phyloP scores from a whole-genome alignment of 768 basidiomycete genomes.

The Rhizopogon sp. region DNA sequence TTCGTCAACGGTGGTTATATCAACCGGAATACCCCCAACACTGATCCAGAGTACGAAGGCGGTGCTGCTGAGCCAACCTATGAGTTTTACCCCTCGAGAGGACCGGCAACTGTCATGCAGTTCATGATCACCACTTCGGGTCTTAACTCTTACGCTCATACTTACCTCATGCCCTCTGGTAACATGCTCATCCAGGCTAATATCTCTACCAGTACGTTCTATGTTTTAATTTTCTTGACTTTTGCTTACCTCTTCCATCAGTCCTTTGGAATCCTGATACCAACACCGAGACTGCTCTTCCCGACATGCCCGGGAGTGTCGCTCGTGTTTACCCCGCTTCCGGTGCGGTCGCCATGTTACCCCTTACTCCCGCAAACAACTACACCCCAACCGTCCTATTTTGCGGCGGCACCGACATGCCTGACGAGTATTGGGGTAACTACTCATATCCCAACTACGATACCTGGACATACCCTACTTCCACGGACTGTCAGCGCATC shows the following conservation, averaged over 20 bases:
- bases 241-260: conserved; percentile 7
- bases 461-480: conserved; percentile 69
- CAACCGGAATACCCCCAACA: conserved; percentile 69
- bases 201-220: conserved; percentile 56
- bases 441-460: conserved; percentile 70
- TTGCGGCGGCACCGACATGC: conserved; percentile 85
- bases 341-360: conserved; percentile 85
- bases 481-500: conserved; percentile 73
- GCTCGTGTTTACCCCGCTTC: conserved; percentile 88
- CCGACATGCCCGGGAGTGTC: conserved; percentile 68
- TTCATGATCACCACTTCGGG: conserved; percentile 73
- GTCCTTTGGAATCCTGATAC: conserved; percentile 47
- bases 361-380: conserved; percentile 84
- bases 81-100: conserved; percentile 74
- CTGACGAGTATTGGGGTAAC: conserved; percentile 68
- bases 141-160: conserved; percentile 72
- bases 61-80: conserved; percentile 77
- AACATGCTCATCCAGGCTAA: conserved; percentile 83
- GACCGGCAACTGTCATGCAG: conserved; percentile 47
- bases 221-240: neutral
- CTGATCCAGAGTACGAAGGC: conserved; percentile 56
- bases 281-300: conserved; percentile 59
- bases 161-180: conserved; percentile 71
- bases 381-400: conserved; percentile 84
- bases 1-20: conserved; percentile 76